Conservation (phyloP, 495 filamentous ascomycete genomes). For the Xylaria cubensis region DNA sequence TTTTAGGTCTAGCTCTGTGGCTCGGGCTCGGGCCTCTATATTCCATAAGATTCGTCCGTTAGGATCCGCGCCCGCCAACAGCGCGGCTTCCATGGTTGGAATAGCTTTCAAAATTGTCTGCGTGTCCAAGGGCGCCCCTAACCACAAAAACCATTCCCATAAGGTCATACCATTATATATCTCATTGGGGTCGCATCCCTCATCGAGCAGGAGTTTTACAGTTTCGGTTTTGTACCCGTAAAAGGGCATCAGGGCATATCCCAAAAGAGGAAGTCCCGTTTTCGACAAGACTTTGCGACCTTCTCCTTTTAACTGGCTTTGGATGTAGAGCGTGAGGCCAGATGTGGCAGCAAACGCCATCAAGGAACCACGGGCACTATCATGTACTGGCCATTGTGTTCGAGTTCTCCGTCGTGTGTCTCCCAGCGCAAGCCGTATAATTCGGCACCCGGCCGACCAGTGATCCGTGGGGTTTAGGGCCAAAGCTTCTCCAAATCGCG, state of each 20-base stretch:
- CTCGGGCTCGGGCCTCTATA: too few relatives aligned
- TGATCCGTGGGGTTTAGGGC: not conserved
- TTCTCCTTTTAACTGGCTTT: not conserved
- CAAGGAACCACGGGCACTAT: not conserved
- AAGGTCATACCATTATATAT: not conserved
- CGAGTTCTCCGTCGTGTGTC: too few relatives aligned
- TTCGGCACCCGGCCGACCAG: not conserved
- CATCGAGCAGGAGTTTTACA: not conserved
- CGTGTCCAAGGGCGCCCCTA: not conserved
- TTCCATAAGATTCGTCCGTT: not conserved
- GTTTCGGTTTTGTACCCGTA: not conserved
- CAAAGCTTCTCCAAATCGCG: not conserved
- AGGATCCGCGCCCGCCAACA: not conserved
- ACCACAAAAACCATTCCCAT: conserved; percentile 2
- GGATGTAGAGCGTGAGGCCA: not conserved
- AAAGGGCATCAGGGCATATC: not conserved
- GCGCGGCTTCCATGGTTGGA: not conserved
- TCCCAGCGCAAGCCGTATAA: not conserved
- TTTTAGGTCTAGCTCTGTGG: not conserved
- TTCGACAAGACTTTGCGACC: not conserved
- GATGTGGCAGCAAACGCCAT: not conserved
- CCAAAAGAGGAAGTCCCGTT: not conserved
- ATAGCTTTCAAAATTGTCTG: not conserved
- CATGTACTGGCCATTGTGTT: not conserved
- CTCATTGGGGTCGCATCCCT: not conserved